Percentiles rank a stretch among this genome's conserved stretches.
Evolutionary conservation across 495 filamentous ascomycete genomes (phyloP).

Genomic region (Talaromyces proteolyticus): DNA sequence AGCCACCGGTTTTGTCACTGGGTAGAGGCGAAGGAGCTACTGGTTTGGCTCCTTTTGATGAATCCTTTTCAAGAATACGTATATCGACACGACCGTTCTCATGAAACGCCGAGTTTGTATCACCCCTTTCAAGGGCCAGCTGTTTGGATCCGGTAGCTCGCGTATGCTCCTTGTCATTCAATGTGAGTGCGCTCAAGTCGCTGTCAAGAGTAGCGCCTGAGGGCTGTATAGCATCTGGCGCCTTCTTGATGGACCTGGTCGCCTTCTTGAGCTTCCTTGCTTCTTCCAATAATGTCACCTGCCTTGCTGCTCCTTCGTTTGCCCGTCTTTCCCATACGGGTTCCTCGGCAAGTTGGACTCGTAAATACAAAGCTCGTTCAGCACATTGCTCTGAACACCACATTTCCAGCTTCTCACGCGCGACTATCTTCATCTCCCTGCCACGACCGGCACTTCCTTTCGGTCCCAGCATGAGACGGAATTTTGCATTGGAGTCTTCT

Average conservation of each 20-base stretch:
- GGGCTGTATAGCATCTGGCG: background rate
- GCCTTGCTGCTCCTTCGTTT: constrained; percentile 23
- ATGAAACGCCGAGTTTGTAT: constrained; percentile 20
- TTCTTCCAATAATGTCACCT: constrained; percentile 52
- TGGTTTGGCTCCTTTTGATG: constrained; percentile 7
- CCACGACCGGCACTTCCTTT: constrained; percentile 46
- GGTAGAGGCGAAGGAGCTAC: constrained; percentile 26
- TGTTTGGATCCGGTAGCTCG: constrained; percentile 13
- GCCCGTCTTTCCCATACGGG: constrained; percentile 69
- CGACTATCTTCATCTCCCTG: constrained; percentile 50
- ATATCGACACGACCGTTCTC: constrained; percentile 27
- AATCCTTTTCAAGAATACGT: constrained; percentile 33
- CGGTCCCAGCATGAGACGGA: constrained; percentile 41
- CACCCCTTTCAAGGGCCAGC: constrained; percentile 45
- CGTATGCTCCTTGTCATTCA: background rate
- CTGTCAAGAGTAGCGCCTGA: background rate
- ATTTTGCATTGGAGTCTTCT: constrained; percentile 34
- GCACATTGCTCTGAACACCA: constrained; percentile 86
- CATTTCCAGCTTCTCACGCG: constrained; percentile 65
- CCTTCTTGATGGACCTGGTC: constrained; percentile 8
- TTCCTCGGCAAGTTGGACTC: constrained; percentile 74
- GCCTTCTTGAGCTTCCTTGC: constrained; percentile 16
- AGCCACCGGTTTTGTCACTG: constrained; percentile 31
- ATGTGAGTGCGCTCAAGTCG: background rate
- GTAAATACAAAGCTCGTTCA: constrained; percentile 71